Evolutionary conservation across 345 rosid genomes (phyloP).

Genomic region (Brassica nigra): DNA sequence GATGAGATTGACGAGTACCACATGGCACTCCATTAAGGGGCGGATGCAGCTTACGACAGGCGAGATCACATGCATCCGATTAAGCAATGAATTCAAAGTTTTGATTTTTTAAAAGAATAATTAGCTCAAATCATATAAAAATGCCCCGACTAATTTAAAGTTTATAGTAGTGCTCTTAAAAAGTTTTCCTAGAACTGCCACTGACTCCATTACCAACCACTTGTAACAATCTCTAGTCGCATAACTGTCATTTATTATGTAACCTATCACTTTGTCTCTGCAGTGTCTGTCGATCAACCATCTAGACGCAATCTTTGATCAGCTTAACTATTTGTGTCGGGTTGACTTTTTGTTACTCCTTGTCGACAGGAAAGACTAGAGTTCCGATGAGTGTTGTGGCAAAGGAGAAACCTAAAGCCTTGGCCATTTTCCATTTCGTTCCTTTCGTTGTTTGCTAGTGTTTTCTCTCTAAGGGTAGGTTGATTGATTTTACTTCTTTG

Average conservation of each 20-base stretch:
- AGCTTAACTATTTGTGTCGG: not conserved
- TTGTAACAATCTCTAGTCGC: not conserved
- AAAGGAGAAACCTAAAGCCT: not conserved
- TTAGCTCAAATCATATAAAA: not conserved
- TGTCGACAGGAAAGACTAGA: not conserved
- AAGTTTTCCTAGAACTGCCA: too few relatives aligned
- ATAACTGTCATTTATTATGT: not conserved
- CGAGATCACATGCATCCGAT: not conserved
- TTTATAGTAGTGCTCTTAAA: too few relatives aligned
- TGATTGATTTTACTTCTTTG: not conserved
- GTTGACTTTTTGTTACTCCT: not conserved
- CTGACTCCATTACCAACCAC: too few relatives aligned
- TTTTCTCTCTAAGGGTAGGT: not conserved
- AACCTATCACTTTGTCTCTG: not conserved
- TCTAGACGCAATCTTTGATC: slow-evolving; percentile 1
- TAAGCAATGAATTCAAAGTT: not conserved
- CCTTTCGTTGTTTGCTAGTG: not conserved
- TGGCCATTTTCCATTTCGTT: not conserved
- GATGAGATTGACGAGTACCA: not conserved
- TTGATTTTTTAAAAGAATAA: not conserved
- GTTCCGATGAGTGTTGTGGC: not conserved
- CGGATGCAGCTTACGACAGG: not conserved
- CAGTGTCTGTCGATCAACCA: not conserved
- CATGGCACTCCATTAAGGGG: not conserved
- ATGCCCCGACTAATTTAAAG: too few relatives aligned